These are phyloP conservation scores for Colletotrichum lindemuthianum DNA, from an alignment of 2,329 filamentous ascomycete species.

Conservation along the genomic window DNA sequence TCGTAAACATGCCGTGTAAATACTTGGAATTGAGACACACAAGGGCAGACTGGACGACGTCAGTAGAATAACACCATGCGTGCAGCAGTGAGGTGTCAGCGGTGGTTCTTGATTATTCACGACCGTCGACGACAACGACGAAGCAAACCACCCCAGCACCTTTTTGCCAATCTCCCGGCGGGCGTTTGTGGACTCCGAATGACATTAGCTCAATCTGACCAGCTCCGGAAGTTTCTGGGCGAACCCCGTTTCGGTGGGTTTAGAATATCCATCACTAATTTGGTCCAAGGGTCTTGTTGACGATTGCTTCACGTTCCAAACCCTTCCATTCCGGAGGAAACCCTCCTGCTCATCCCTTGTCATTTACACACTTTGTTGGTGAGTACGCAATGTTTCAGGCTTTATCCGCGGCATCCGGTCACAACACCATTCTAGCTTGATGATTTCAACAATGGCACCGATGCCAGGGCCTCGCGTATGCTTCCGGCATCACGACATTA, in stretches of 20 bases:
- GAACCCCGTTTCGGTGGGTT: not conserved
- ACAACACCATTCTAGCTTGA: constrained; percentile 5
- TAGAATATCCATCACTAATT: no score
- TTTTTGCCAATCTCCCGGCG: not conserved
- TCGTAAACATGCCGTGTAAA: not conserved
- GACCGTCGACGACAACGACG: not conserved
- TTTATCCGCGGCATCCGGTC: constrained; percentile 20
- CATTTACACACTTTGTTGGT: not conserved
- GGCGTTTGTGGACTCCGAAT: not conserved
- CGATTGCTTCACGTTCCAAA: constrained; percentile 15
- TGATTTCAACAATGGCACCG: not conserved
- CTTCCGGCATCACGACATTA: constrained; percentile 11
- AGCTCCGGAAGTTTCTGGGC: not conserved
- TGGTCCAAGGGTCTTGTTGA: not conserved
- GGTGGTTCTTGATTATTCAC: not conserved
- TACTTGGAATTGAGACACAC: constrained; percentile 12
- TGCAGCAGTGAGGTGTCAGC: constrained; percentile 22
- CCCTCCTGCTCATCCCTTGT: constrained; percentile 5
- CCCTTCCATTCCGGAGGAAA: constrained; percentile 17
- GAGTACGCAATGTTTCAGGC: not conserved
- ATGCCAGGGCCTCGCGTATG: not conserved
- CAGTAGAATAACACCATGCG: constrained; percentile 18
- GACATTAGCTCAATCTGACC: not conserved
- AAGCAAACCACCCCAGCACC: not conserved
- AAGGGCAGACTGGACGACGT: no score